phyloP scores from a whole-genome alignment of 2,329 filamentous ascomycete genomes.

The Dryadomyces quercivorus region DNA sequence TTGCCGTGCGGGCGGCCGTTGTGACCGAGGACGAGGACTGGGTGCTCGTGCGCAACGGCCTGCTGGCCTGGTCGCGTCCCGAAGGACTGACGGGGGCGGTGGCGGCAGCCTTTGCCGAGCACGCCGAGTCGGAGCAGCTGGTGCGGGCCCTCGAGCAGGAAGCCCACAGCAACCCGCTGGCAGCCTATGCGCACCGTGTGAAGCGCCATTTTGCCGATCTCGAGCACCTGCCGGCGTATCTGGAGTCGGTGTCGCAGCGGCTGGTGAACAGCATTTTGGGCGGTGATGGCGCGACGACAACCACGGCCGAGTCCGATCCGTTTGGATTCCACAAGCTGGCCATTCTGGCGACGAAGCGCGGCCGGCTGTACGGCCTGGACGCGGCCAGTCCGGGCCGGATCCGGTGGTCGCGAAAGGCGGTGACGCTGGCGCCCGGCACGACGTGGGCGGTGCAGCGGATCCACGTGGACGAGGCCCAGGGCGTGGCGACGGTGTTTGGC shows the following conservation, averaged over 20 bases:
- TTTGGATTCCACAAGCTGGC: constrained; percentile 87
- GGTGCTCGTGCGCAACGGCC: constrained; percentile 73
- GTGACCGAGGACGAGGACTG: constrained; percentile 61
- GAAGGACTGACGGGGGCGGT: constrained; percentile 75
- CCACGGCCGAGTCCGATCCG: constrained; percentile 34
- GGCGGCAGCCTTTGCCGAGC: constrained; percentile 69
- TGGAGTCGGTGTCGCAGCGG: constrained; percentile 55
- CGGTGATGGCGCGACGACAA: constrained; percentile 24
- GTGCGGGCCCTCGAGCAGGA: constrained; percentile 76
- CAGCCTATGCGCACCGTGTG: constrained; percentile 80
- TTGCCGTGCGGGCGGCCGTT: constrained; percentile 67
- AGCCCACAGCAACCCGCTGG: constrained; percentile 64
- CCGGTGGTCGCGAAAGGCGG: constrained; percentile 60
- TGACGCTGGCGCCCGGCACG: constrained; percentile 37
- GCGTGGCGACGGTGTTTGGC: constrained; percentile 45
- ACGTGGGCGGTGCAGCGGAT: constrained; percentile 59
- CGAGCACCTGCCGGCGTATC: constrained; percentile 60
- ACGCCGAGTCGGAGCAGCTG: constrained; percentile 60
- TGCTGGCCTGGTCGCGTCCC: constrained; percentile 64
- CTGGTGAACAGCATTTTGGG: constrained; percentile 54
- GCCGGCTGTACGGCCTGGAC: constrained; percentile 70
- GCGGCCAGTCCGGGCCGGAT: constrained; percentile 61
- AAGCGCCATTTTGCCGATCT: constrained; percentile 72
- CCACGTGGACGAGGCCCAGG: constrained; percentile 43
- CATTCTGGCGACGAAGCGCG: constrained; percentile 66